These are phyloP conservation scores for Bruguiera gymnorhiza DNA, from an alignment of 345 rosid genomes.

Conservation along the genomic window DNA sequence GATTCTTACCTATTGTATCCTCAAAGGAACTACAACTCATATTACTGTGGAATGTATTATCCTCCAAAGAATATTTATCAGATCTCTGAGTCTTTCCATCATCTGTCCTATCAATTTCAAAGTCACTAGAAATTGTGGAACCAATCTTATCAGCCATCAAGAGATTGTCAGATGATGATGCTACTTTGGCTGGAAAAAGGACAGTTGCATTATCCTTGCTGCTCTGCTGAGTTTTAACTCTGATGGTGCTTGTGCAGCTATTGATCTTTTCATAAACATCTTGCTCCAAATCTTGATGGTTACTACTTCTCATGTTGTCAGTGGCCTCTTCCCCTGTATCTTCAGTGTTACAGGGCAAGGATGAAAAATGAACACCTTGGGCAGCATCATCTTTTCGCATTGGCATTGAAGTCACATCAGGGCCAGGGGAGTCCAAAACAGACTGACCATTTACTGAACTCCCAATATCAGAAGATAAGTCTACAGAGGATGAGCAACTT, in stretches of 20 bases:
- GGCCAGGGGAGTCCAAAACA: conserved; percentile 22
- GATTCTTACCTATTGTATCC: conserved; percentile 18
- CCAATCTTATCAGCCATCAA: conserved; percentile 11
- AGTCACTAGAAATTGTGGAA: conserved; percentile 7
- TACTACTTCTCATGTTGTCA: conserved; percentile 14
- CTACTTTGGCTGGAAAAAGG: conserved; percentile 2
- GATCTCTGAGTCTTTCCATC: conserved; percentile 11
- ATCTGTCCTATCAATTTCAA: conserved; percentile 18
- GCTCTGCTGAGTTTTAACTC: conserved; percentile 7
- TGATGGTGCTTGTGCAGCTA: conserved; percentile 6
- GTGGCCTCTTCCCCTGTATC: conserved; percentile 29
- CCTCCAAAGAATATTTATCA: conserved; percentile 15
- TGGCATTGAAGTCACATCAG: conserved; percentile 13
- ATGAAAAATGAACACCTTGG: conserved; percentile 25
- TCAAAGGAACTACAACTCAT: conserved; percentile 21
- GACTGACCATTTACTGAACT: conserved; percentile 40
- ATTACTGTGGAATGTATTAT: conserved; percentile 19
- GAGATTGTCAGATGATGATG: conserved; percentile 1
- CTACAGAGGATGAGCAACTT: conserved; percentile 45
- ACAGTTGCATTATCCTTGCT: conserved; percentile 10
- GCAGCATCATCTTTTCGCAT: conserved; percentile 14
- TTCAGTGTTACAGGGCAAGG: conserved; percentile 21
- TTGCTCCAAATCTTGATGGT: conserved; percentile 17
- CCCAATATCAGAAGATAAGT: conserved; percentile 43
- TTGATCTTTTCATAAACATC: conserved; percentile 24